These are phyloP conservation scores for Mentha longifolia DNA, from an alignment of 257 asterid genomes.

Conservation along the genomic window DNA sequence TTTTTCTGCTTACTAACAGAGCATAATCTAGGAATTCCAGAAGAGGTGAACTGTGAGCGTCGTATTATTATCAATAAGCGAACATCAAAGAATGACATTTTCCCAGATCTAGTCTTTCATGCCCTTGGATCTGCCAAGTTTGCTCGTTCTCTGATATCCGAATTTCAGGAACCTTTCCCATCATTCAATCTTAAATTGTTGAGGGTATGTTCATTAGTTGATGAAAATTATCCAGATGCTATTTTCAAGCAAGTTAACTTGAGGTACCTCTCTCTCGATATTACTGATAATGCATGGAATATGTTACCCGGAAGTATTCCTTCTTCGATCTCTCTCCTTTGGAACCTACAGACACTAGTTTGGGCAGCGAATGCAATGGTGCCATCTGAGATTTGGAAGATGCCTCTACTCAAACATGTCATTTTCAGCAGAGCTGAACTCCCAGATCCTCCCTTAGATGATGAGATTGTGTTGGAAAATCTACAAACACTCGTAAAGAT, in stretches of 20 bases:
- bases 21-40: background rate
- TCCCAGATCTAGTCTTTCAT: background rate
- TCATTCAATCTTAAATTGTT: background rate
- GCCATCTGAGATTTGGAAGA: slow-evolving; percentile 26
- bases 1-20: background rate
- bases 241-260: slow-evolving; percentile 1
- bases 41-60: background rate
- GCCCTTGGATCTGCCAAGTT: background rate
- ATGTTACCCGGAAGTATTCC: background rate
- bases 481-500: slow-evolving; percentile 2
- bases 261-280: slow-evolving; percentile 1
- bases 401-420: slow-evolving; percentile 32
- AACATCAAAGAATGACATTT: background rate
- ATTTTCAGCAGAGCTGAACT: background rate
- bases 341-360: slow-evolving; percentile 24
- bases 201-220: background rate
- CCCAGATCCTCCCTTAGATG: slow-evolving; percentile 20
- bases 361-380: background rate
- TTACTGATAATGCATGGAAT: background rate
- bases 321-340: background rate
- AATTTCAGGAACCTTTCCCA: background rate
- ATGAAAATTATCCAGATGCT: background rate
- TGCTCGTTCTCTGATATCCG: background rate
- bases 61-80: background rate
- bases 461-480: slow-evolving; percentile 11